These are phyloP conservation scores for Penicillium fimorum DNA, from an alignment of 495 filamentous ascomycete genomes.

Conservation along the genomic window DNA sequence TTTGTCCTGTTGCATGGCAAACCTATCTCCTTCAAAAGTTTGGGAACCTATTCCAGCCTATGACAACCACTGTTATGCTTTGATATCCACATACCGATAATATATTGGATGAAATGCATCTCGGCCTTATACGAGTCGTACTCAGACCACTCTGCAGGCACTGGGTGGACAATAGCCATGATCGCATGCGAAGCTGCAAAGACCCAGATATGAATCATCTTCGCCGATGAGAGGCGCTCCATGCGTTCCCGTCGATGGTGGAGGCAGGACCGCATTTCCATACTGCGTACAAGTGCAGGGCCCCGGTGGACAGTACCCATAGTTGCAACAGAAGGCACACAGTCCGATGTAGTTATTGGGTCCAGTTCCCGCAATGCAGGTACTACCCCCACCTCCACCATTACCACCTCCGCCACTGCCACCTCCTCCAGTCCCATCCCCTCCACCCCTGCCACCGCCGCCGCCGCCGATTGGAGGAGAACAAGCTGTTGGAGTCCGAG, in stretches of 20 bases:
- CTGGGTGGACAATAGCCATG: slow-evolving; percentile 43
- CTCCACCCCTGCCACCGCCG: too few species aligned
- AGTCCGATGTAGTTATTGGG: slow-evolving; percentile 43
- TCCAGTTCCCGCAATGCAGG: slow-evolving; percentile 38
- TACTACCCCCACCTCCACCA: slow-evolving; percentile 3
- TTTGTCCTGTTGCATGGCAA: neutral
- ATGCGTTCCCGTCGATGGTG: slow-evolving; percentile 22
- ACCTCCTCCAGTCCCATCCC: too few species aligned
- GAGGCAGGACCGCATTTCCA: slow-evolving; percentile 29
- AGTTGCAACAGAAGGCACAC: slow-evolving; percentile 40
- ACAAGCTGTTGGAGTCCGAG: slow-evolving; percentile 13
- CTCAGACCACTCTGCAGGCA: slow-evolving; percentile 29
- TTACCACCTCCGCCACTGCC: slow-evolving; percentile 7
- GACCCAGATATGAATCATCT: slow-evolving; percentile 37
- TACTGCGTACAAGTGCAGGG: slow-evolving; percentile 39
- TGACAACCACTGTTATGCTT: neutral
- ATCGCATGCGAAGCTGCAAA: slow-evolving; percentile 44
- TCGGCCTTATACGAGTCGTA: neutral
- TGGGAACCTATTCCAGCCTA: neutral
- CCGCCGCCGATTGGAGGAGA: slow-evolving; percentile 9
- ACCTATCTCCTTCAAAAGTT: neutral
- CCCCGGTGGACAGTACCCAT: slow-evolving; percentile 41
- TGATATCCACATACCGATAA: neutral
- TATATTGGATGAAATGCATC: neutral
- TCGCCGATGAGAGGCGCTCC: slow-evolving; percentile 32